These are phyloP conservation scores for Rhodotorula diobovata DNA, from an alignment of 768 basidiomycete genomes.

Conservation along the genomic window DNA sequence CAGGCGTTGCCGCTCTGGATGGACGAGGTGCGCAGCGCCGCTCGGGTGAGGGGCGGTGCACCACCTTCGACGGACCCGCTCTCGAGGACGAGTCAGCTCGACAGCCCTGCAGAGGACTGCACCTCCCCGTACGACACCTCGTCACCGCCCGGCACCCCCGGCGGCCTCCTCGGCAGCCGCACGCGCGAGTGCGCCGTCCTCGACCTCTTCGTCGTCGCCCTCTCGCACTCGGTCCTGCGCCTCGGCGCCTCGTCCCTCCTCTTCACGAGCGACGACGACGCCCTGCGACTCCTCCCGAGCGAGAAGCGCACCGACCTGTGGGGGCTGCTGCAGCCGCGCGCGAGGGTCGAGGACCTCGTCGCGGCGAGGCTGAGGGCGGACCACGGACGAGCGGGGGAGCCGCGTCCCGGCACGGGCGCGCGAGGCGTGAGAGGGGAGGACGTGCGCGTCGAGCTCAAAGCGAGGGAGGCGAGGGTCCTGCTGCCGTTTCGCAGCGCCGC, in stretches of 20 bases:
- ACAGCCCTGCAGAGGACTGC: too few species aligned
- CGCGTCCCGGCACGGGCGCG: not conserved
- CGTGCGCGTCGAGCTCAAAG: slow-evolving; percentile 21
- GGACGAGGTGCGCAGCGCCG: not conserved
- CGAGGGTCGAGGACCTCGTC: slow-evolving; percentile 22
- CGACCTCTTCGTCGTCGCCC: slow-evolving; percentile 13
- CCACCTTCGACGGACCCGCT: not conserved
- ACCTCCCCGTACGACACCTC: not conserved
- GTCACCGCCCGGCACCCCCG: accelerated
- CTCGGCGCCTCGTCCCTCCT: slow-evolving; percentile 5
- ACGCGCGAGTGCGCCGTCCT: slow-evolving; percentile 8
- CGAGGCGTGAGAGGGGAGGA: not conserved
- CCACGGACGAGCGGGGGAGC: not conserved
- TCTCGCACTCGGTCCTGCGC: not conserved
- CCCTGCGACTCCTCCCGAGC: not conserved
- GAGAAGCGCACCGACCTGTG: slow-evolving; percentile 12
- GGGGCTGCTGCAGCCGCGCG: slow-evolving; percentile 13
- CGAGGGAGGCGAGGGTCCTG: not conserved
- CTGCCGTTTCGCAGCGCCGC: not conserved
- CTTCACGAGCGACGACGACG: slow-evolving; percentile 1
- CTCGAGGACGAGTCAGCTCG: too few species aligned
- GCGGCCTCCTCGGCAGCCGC: not conserved
- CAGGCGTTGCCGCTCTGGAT: not conserved
- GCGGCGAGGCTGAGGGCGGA: not conserved
- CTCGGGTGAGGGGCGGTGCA: not conserved